phyloP scores from a whole-genome alignment of 2,329 filamentous ascomycete genomes.

The Beauveria asiatica region DNA sequence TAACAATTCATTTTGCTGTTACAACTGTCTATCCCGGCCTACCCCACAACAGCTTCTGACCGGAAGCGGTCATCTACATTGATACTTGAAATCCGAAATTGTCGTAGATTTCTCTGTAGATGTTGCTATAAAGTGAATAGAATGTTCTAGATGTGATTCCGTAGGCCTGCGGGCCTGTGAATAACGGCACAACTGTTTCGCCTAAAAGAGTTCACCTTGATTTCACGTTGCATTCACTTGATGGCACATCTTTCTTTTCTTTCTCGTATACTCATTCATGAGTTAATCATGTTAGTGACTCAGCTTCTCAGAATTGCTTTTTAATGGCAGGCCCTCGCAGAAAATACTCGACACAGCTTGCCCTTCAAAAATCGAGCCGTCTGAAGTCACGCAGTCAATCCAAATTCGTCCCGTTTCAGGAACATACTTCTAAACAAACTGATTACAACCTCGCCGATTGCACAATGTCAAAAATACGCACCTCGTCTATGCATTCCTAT shows the following conservation, averaged over 20 bases:
- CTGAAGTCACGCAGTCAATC: background rate
- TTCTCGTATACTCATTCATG: too few species aligned
- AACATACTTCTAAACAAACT: background rate
- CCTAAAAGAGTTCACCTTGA: too few species aligned
- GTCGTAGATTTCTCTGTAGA: too few species aligned
- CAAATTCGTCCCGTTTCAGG: background rate
- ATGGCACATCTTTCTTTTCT: too few species aligned
- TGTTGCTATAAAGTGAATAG: too few species aligned
- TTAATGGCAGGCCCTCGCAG: background rate
- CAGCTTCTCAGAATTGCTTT: background rate
- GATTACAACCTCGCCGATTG: too few species aligned
- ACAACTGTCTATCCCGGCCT: background rate
- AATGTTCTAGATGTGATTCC: too few species aligned
- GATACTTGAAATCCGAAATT: background rate
- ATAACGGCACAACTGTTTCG: too few species aligned
- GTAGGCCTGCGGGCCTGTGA: too few species aligned
- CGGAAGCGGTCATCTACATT: background rate
- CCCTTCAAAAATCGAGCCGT: background rate
- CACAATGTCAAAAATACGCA: background rate
- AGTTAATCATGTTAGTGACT: too few species aligned
- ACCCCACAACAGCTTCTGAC: background rate
- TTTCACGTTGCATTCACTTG: too few species aligned
- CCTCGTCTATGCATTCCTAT: slow-evolving; percentile 16
- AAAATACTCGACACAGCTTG: background rate
- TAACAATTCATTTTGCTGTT: background rate